Conservation (phyloP, 2,329 filamentous ascomycete genomes). For the Zymoseptoria passerinii region DNA sequence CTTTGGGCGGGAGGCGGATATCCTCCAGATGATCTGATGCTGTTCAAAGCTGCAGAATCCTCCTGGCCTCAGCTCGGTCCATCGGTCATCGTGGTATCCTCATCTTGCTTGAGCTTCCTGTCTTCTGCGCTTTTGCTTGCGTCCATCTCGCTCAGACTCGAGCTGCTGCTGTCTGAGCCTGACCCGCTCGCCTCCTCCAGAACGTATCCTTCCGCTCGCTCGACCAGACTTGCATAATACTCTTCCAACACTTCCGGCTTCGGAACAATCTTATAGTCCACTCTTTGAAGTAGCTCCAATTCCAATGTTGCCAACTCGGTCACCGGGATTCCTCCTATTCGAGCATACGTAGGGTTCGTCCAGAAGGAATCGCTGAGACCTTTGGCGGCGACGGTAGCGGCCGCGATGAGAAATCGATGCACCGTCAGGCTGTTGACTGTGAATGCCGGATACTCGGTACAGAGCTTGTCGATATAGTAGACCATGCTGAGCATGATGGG, state of each 20-base stretch:
- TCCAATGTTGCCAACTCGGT: slow-evolving; percentile 85
- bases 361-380: slow-evolving; percentile 94
- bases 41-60: not conserved
- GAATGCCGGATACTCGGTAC: slow-evolving; percentile 84
- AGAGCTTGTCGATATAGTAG: slow-evolving; percentile 94
- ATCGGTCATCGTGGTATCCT: slow-evolving; percentile 5
- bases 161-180: slow-evolving; percentile 10
- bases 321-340: slow-evolving; percentile 85
- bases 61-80: slow-evolving; percentile 2
- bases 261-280: slow-evolving; percentile 96
- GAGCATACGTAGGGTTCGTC: slow-evolving; percentile 94
- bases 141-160: not conserved
- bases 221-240: slow-evolving; percentile 84
- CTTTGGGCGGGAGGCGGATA: not conserved
- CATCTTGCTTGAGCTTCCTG: not conserved
- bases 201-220: slow-evolving; percentile 51
- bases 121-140: not conserved
- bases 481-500: slow-evolving; percentile 97
- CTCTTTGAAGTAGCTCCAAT: slow-evolving; percentile 81
- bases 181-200: slow-evolving; percentile 33
- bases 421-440: slow-evolving; percentile 95
- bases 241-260: slow-evolving; percentile 88
- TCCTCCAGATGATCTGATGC: not conserved
- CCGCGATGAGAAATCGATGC: slow-evolving; percentile 92
- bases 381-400: slow-evolving; percentile 90